A percentile compares a stretch with the other conserved stretches of the same genome.
Evolutionary conservation across 148 eudicot species (phyloP).

Genomic region (Nyssa sinensis): DNA sequence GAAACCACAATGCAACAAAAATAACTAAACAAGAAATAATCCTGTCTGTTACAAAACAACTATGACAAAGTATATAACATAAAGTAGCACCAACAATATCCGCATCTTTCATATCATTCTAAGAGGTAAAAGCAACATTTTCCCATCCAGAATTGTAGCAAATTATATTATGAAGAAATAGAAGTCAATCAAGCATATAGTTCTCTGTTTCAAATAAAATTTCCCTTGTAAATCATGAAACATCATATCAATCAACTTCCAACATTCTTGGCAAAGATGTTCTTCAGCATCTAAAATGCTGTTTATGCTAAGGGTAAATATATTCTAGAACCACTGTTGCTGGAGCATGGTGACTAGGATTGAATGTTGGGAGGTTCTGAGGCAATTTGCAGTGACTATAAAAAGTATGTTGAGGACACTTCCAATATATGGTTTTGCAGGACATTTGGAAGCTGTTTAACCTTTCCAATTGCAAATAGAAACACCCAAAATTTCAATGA

Average conservation of each 20-base stretch:
- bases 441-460: neutral
- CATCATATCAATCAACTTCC: neutral
- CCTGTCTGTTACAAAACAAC: neutral
- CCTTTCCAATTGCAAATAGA: neutral
- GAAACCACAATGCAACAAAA: neutral
- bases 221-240: neutral
- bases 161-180: slow-evolving; percentile 2
- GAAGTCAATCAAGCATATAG: neutral
- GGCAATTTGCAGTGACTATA: neutral
- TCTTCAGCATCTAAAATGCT: neutral
- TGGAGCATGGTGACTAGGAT: neutral
- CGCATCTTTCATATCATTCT: no score
- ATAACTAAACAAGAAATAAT: no score
- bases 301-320: neutral
- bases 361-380: neutral
- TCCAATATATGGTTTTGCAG: neutral
- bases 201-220: neutral
- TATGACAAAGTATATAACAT: no score
- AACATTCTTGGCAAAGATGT: neutral
- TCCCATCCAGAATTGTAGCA: neutral
- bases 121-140: neutral
- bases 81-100: neutral
- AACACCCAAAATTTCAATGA: neutral
- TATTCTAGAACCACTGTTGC: neutral
- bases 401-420: neutral